Base-by-base conservation (phyloP, 2,329 filamentous ascomycete genomes). In the Fusarium buxicola region DNA sequence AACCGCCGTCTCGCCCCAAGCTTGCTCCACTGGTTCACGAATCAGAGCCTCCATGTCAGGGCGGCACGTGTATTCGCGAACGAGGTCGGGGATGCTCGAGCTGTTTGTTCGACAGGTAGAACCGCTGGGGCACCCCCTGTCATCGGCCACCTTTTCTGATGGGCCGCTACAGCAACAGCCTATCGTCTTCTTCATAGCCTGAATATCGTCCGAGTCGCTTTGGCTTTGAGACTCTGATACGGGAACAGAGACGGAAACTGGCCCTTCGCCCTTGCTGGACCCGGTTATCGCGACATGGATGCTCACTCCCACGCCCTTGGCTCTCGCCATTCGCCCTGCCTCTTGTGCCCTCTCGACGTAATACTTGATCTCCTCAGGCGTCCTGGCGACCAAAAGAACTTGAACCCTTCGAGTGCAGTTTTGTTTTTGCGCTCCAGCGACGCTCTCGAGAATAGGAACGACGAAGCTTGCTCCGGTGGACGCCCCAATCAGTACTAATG, bases 391-490 rank as follows among this genome's bases (percentile, higher is more conserved):
- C 4, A 88, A 68, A 2, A 86, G 72, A 18, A 87, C 82, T 18
- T 86, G 81, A 8, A 88, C 76, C 21, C 83, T 75, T 52, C 80
- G 81, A 8, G 80, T 81, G 63, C 86, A 88, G 10, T 77, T 79
- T 3, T 74, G 74, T 2, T 55, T 63, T 9, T 74, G 74, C 0
- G 76, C 71, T 28, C 78, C 76, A 2, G 86, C 77, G 2, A 86
- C 76, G 58, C 80, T 81, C 63, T 88, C 85, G 1, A 88, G 75
- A 4, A 88, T 84, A 0, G 86, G 85, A 7, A 88, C 73, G 2
- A 83, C 86, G 52, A 86, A 88, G 4, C 85, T 88, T 2, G 85
- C 83, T n/a, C 86, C 86, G 0, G 86, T 89, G 1, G 86, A 88
- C 1, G 86, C 86, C 0, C 85, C 86, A 36, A 88, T 83, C 4